Evolutionary conservation across 2,329 filamentous ascomycete genomes (phyloP), one percentile per base, ranked within the genome.

Genomic region (Colletotrichum gloeosporioides): DNA sequence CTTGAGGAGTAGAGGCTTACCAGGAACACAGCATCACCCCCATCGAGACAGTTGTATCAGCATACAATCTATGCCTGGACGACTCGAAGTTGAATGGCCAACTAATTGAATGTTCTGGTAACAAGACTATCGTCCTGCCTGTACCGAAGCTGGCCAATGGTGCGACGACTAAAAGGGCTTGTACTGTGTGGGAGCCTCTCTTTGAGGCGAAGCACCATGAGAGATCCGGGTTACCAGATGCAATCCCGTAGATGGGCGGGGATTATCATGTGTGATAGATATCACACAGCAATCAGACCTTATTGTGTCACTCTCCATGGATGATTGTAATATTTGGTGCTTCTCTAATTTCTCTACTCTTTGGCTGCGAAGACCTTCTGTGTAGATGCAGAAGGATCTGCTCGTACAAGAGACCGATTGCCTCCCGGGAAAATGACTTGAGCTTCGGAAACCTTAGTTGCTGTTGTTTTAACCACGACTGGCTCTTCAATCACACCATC

Each of bases 401-500:
- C 44, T 53, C 6, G 1, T 8, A 53, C 10, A 3, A 53, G 3
- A 53, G n/a, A 53, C 44, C 44, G 18, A 1, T 36, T 32, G 31
- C 68, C 64, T 10, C 44, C 36, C 4, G 73, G 73, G 5, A 76
- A 76, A 22, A 73, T 16, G 5, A 76, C 12, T 10, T 65, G 59
- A 65, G 36, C 69, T 36, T 69, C 64, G 32, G 64, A 49, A 32
- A 64, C 44, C 16, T 39, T 31, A 13, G 25, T 6, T 16, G 31
- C 27, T 4, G 65, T 57, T 34, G 53, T 62, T 27, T 77, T 44
- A 2, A 77, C 8, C 8, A 64, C 10, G 2, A 73, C 44, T 9
- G 77, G 69, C 4, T 69, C 75, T 9, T 68, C 36, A 32, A 78
- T 16, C n/a, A 7, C 16, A 25, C 77, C 44, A 12, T 71, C 39